A percentile compares a stretch with the other conserved stretches of the same genome.
These are phyloP conservation scores for Nakaseomyces kungkrabaensis DNA, from an alignment of 1,139 yeast species.

Conservation along the genomic window DNA sequence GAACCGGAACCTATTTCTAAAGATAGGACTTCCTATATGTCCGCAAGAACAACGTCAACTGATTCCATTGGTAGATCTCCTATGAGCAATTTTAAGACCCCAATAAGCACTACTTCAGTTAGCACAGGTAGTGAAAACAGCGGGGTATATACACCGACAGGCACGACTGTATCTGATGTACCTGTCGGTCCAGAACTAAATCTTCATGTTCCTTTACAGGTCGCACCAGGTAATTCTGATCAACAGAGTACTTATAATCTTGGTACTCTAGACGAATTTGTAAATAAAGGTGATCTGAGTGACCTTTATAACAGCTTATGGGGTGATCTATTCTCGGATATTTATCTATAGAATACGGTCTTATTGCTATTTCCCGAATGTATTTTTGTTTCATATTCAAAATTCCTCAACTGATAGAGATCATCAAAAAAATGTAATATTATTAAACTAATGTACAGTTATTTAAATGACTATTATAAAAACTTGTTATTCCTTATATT, in stretches of 20 bases:
- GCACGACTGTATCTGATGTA: not conserved
- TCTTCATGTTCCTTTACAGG: not conserved
- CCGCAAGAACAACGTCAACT: not conserved
- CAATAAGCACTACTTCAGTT: not conserved
- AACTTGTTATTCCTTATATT: not conserved
- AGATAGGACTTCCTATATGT: not conserved
- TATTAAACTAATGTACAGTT: not conserved
- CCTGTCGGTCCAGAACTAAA: not conserved
- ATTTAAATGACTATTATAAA: not conserved
- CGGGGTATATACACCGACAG: not conserved
- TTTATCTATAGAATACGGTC: not conserved
- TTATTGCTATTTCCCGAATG: not conserved
- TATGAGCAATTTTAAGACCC: not conserved
- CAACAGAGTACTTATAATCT: slow-evolving; percentile 14
- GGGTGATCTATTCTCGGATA: slow-evolving; percentile 23
- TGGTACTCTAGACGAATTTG: slow-evolving; percentile 27
- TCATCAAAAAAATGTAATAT: not conserved
- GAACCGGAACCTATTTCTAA: not conserved
- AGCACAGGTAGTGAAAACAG: not conserved
- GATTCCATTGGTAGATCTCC: not conserved
- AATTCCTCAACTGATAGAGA: not conserved
- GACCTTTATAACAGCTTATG: slow-evolving; percentile 24
- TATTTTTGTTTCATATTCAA: not conserved
- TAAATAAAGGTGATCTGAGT: slow-evolving; percentile 23
- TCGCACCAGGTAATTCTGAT: not conserved